Evolutionary conservation across 1,284 basidiomycete species (phyloP), one percentile per base, ranked within the genome.

Genomic region (Cutaneotrichosporon spelunceum): DNA sequence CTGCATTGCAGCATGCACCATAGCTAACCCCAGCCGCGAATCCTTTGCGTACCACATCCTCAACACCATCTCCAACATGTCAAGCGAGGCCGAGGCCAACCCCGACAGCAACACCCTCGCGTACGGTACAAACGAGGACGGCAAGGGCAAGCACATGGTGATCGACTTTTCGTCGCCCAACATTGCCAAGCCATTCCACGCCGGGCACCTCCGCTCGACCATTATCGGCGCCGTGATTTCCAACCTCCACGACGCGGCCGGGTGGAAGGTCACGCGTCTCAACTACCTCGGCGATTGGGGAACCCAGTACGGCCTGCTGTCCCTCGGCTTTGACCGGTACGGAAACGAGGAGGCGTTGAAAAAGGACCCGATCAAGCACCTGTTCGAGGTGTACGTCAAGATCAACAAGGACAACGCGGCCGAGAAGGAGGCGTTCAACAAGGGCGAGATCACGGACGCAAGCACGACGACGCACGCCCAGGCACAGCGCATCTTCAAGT

Each of bases 171-270:
- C 93, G 0, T 92, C 90, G 5, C 94, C 95, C 21, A 99, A 99
- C 78, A 98, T 99, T 73, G 95, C 96, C 42, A 99, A 99, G 78
- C 90, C 90, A 6, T 99, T 99, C 86, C 95, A 99, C 74, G 94
- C 97, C 60, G 96, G 96, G 19, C 95, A 99, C 78, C 81, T 99
- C 66, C 86, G 96, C 58, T 93, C 90, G 66, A 99, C 96, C 24
- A 99, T 99, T 78, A 97, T 99, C 73, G 96, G 96, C 42, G 89
- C 92, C 0, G 97, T 97, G 82, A 80, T 98, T 56, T 83, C 86
- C 39, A 99, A 98, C 80, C 74, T 99, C 58, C 95, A 98, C 82
- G 89, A 89, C 75, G 86, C 92, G 7, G 90, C 88, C 71, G 94
- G 95, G 16, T 99, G 93, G 93, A 86, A 93, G 26, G 93, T 95